phyloP scores from a whole-genome alignment of 768 basidiomycete species.

The Lentinula detonsa region DNA sequence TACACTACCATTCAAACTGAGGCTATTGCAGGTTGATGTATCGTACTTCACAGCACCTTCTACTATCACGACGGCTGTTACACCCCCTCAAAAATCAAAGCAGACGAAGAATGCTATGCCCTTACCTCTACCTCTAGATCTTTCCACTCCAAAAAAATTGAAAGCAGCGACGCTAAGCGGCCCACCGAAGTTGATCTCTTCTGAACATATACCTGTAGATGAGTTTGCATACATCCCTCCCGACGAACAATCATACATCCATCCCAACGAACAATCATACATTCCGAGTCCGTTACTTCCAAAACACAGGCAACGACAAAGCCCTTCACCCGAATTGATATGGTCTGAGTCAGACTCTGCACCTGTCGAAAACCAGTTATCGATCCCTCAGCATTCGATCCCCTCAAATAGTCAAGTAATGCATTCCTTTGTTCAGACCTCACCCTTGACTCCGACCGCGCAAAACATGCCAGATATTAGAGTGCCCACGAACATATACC shows the following conservation, averaged over 20 bases:
- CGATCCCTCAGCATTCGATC: neutral
- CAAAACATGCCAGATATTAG: neutral
- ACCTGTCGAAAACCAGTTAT: neutral
- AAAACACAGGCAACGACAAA: too few species aligned
- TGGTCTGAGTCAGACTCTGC: neutral
- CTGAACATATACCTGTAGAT: conserved; percentile 12
- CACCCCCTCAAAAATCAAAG: conserved; percentile 12
- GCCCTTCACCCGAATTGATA: too few species aligned
- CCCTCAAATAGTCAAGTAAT: neutral
- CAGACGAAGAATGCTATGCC: conserved; percentile 16
- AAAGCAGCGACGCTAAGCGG: conserved; percentile 11
- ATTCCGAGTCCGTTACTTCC: too few species aligned
- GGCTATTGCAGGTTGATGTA: conserved; percentile 15
- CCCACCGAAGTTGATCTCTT: conserved; percentile 10
- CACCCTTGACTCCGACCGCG: neutral
- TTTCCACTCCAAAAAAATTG: conserved; percentile 32
- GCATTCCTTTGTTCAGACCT: neutral
- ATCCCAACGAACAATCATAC: too few species aligned
- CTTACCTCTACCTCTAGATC: conserved; percentile 21
- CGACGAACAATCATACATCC: too few species aligned
- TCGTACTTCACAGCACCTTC: conserved; percentile 31
- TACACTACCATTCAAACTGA: neutral
- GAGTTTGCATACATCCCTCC: neutral
- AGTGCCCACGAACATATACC: neutral
- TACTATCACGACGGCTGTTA: conserved; percentile 4